Percentiles rank a stretch among this genome's conserved stretches.
Conservation (phyloP, 2,329 filamentous ascomycete species). For the Monilinia vaccinii-corymbosi region DNA sequence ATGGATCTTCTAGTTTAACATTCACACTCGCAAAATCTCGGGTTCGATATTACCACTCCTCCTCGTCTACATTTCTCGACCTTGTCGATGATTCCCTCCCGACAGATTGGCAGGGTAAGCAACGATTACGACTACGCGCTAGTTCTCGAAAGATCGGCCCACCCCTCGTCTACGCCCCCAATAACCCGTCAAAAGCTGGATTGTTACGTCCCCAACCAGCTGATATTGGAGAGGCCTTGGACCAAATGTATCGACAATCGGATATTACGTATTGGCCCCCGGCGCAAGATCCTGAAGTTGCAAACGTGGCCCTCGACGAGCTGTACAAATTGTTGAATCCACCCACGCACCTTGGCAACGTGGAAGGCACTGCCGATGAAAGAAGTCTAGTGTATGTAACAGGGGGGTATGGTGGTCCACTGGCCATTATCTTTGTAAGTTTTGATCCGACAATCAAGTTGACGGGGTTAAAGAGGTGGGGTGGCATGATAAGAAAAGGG, state of each 20-base stretch:
- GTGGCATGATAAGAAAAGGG: slow-evolving; percentile 14
- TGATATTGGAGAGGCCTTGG: slow-evolving; percentile 17
- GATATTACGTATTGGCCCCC: slow-evolving; percentile 31
- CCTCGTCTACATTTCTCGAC: slow-evolving; percentile 48
- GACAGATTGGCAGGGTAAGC: slow-evolving; percentile 28
- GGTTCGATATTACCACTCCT: slow-evolving; percentile 44
- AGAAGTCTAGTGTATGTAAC: slow-evolving; percentile 38
- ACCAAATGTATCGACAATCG: slow-evolving; percentile 22
- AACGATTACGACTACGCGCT: slow-evolving; percentile 40
- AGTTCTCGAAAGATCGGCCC: slow-evolving; percentile 35
- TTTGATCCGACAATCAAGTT: slow-evolving; percentile 36
- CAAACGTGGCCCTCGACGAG: slow-evolving; percentile 27
- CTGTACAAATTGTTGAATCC: slow-evolving; percentile 36
- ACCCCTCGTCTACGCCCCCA: slow-evolving; percentile 11
- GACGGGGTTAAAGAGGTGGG: slow-evolving; percentile 23
- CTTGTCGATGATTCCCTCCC: slow-evolving; percentile 43
- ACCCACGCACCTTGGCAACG: slow-evolving; percentile 28
- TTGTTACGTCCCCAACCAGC: slow-evolving; percentile 12
- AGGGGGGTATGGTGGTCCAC: slow-evolving; percentile 21
- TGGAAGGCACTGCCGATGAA: slow-evolving; percentile 39
- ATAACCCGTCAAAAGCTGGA: slow-evolving; percentile 5
- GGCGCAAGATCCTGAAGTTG: slow-evolving; percentile 14
- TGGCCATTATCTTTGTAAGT: slow-evolving; percentile 35
- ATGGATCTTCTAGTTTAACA: slow-evolving; percentile 33
- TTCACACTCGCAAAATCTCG: slow-evolving; percentile 46